These are phyloP conservation scores for Cyberlindnera lachancei DNA, from an alignment of 805 yeast genomes.

Conservation along the genomic window DNA sequence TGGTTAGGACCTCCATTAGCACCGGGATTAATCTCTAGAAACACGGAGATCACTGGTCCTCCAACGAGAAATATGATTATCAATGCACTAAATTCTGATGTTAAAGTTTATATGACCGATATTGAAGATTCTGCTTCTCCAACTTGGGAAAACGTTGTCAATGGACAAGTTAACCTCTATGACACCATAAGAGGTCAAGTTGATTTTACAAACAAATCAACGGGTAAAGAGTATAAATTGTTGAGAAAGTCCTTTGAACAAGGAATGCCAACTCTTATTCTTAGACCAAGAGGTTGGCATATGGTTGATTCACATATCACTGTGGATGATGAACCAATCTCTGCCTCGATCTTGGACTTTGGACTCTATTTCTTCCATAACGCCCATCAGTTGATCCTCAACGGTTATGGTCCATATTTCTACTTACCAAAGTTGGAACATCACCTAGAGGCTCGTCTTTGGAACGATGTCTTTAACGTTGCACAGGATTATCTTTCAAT, in stretches of 20 bases:
- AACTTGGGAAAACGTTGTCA: slow-evolving; percentile 73
- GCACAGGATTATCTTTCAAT: slow-evolving; percentile 66
- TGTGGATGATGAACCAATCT: slow-evolving; percentile 68
- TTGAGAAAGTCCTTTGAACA: slow-evolving; percentile 35
- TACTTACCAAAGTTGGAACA: slow-evolving; percentile 85
- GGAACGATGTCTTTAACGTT: slow-evolving; percentile 75
- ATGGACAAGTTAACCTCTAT: slow-evolving; percentile 71
- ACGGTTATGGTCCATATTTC: slow-evolving; percentile 76
- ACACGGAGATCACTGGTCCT: slow-evolving; percentile 82
- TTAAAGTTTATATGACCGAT: slow-evolving; percentile 80
- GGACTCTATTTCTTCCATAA: slow-evolving; percentile 74
- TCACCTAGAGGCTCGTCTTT: slow-evolving; percentile 71
- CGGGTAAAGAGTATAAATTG: slow-evolving; percentile 20
- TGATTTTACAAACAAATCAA: slow-evolving; percentile 33
- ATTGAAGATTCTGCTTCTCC: slow-evolving; percentile 84
- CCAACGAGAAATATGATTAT: slow-evolving; percentile 73
- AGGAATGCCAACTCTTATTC: slow-evolving; percentile 68
- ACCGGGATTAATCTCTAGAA: slow-evolving; percentile 64
- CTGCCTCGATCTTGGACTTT: slow-evolving; percentile 77
- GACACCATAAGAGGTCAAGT: slow-evolving; percentile 68
- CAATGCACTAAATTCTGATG: slow-evolving; percentile 72
- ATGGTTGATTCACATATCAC: slow-evolving; percentile 65
- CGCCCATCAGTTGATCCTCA: slow-evolving; percentile 51
- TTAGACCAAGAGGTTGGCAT: slow-evolving; percentile 89
- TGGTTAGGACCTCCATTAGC: slow-evolving; percentile 75